Conservation (phyloP, 495 filamentous ascomycete genomes). For the Viridothelium virens region DNA sequence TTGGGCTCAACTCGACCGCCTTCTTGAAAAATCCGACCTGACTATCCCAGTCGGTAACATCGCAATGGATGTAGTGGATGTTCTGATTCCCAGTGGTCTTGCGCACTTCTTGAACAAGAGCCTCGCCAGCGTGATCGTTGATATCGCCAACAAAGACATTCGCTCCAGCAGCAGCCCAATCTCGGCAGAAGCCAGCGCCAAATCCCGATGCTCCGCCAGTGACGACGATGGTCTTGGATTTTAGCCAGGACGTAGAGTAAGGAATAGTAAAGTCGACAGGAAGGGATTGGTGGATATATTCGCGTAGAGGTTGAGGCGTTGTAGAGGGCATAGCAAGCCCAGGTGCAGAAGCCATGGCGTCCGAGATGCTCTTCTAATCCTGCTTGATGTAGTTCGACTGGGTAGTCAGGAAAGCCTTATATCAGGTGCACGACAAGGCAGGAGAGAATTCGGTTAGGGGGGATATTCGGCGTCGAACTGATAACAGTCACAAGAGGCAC, state of each 20-base stretch:
- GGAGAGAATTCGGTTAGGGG: no score
- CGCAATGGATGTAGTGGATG: conserved; percentile 47
- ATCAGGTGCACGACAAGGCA: no score
- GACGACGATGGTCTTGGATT: conserved; percentile 38
- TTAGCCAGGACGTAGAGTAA: conserved; percentile 29
- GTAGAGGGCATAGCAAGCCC: background rate
- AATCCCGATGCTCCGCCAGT: conserved; percentile 36
- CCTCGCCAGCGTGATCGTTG: conserved; percentile 25
- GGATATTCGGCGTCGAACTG: no score
- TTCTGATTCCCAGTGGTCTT: conserved; percentile 35
- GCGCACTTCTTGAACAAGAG: conserved; percentile 25
- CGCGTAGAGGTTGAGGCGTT: conserved; percentile 1
- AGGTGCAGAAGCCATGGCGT: conserved; percentile 1
- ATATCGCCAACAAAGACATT: conserved; percentile 33
- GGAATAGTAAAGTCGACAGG: conserved; percentile 29
- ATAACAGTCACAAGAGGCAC: background rate
- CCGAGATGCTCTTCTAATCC: no score
- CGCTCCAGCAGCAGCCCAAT: conserved; percentile 30
- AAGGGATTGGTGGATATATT: conserved; percentile 27
- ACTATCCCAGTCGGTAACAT: conserved; percentile 52
- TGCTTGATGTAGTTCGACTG: no score
- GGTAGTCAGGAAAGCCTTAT: no score
- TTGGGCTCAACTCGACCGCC: conserved; percentile 46
- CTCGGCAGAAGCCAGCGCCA: conserved; percentile 30
- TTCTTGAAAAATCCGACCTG: conserved; percentile 54